Evolutionary conservation across 2,329 filamentous ascomycete genomes (phyloP), one percentile per base, ranked within the genome.

Genomic region (Talaromyces islandicus): DNA sequence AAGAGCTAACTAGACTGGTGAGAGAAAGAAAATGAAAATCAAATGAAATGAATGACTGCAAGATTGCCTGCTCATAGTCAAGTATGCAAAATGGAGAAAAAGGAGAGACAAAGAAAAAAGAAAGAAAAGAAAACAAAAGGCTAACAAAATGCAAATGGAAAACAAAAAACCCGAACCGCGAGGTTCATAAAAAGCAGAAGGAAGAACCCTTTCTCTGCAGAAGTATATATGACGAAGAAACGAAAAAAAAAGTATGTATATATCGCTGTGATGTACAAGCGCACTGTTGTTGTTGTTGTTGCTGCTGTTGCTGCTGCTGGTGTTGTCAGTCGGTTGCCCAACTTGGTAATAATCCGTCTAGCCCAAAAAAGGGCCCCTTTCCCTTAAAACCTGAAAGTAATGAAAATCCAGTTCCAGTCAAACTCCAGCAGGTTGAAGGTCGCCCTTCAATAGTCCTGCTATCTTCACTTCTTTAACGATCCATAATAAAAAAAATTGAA

Each of bases 361-460:
- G 48, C 12, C 48, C 24, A 7, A 29, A 25, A n/a, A 19, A n/a
- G 14, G 11, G 24, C 25, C 25, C 48, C 48, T 27, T 52, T 52
- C 48, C 48, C 27, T 29, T 29, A 14, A 19, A 43, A 52, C 24
- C 48, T 27, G 24, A 52, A 52, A 35, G n/a, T n/a, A n/a, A 52
- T 46, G 43, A 46, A 52, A 52, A 52, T 27, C 21, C 48, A 52
- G 43, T 46, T 24, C 43, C 43, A 19, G 14, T 46, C 11, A 52
- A 61, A 54, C 51, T 55, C 59, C 55, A 53, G 59, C 59, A 61
- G 57, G 59, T 25, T 58, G 56, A 56, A 55, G 59, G 59, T 61
- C 59, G 59, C 59, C 59, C 59, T 25, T 52, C 59, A 58, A 2
- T 52, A 12, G 25, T 52, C 27, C 48, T 46, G 43, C 48, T 52